Conservation (phyloP, 2,329 filamentous ascomycete genomes). For the Cytospora schulzeri region DNA sequence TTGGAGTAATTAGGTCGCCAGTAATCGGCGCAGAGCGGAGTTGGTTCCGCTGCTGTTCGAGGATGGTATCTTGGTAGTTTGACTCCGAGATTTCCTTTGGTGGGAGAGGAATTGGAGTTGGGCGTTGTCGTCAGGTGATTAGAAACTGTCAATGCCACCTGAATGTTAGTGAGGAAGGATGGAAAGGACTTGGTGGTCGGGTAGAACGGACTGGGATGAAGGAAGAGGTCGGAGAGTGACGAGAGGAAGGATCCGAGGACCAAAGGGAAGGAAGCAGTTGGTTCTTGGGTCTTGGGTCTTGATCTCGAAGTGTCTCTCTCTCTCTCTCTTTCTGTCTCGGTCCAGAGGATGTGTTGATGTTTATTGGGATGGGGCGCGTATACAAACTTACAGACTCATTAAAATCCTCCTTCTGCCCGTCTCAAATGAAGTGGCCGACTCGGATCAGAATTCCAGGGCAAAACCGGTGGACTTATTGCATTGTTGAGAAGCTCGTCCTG, state of each 20-base stretch:
- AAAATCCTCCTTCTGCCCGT: conserved; percentile 21
- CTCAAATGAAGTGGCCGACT: conserved; percentile 1
- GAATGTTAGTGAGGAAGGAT: conserved; percentile 15
- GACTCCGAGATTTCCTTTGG: conserved; percentile 2
- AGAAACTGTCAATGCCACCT: conserved; percentile 15
- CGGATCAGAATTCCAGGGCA: neutral
- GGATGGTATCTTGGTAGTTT: neutral
- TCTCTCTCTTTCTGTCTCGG: too few relatives aligned
- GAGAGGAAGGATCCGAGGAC: conserved; percentile 9
- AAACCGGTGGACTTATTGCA: conserved; percentile 16
- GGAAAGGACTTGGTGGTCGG: neutral
- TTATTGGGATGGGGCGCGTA: neutral
- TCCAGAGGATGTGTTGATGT: conserved; percentile 5
- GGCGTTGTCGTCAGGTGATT: conserved; percentile 1
- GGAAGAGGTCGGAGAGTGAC: neutral
- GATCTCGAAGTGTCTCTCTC: neutral
- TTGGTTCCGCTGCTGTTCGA: conserved; percentile 9
- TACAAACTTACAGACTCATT: conserved; percentile 17
- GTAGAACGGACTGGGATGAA: neutral
- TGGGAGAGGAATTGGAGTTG: conserved; percentile 6
- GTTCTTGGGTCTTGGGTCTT: neutral
- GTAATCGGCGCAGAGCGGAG: neutral
- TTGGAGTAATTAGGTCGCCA: conserved; percentile 13
- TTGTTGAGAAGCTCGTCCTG: conserved; percentile 16
- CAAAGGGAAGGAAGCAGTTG: neutral